A percentile compares a stretch with the other conserved stretches of the same genome.
phyloP scores from a whole-genome alignment of 1,284 basidiomycete species.

The Ceratobasidium theobromae region DNA sequence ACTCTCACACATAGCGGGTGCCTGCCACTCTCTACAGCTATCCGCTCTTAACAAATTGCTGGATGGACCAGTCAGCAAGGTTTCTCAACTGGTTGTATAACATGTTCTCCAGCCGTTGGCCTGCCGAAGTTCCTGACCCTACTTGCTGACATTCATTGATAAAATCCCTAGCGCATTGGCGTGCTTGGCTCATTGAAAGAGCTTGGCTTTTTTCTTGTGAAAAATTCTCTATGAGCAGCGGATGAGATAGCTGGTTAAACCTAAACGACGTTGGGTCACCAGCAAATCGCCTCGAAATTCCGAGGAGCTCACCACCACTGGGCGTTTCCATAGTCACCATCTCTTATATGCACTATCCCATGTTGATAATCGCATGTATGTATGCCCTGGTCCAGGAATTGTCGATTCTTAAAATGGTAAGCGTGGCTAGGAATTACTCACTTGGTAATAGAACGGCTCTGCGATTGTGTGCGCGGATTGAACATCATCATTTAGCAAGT shows the following conservation, averaged over 20 bases:
- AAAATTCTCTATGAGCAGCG: constrained; percentile 9
- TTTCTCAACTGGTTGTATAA: constrained; percentile 22
- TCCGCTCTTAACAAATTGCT: constrained; percentile 15
- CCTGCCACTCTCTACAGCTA: too few species aligned
- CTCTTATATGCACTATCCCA: constrained; percentile 16
- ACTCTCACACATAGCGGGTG: too few species aligned
- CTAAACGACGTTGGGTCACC: not conserved
- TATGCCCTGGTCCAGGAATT: not conserved
- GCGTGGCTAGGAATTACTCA: not conserved
- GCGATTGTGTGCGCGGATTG: constrained; percentile 10
- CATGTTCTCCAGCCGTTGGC: not conserved
- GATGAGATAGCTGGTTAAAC: constrained; percentile 4
- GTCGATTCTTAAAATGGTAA: not conserved
- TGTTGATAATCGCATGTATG: constrained; percentile 21
- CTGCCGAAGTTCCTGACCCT: constrained; percentile 6
- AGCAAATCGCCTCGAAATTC: not conserved
- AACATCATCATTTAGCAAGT: constrained; percentile 24
- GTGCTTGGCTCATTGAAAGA: not conserved
- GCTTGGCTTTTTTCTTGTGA: not conserved
- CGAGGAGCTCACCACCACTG: constrained; percentile 9
- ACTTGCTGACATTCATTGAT: constrained; percentile 10
- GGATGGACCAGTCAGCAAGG: constrained; percentile 25
- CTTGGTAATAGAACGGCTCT: constrained; percentile 15
- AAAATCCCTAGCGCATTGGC: not conserved
- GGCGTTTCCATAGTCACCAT: constrained; percentile 23